phyloP scores from a whole-genome alignment of 352 stramenopile species.

The Globisporangium carolinianum region DNA sequence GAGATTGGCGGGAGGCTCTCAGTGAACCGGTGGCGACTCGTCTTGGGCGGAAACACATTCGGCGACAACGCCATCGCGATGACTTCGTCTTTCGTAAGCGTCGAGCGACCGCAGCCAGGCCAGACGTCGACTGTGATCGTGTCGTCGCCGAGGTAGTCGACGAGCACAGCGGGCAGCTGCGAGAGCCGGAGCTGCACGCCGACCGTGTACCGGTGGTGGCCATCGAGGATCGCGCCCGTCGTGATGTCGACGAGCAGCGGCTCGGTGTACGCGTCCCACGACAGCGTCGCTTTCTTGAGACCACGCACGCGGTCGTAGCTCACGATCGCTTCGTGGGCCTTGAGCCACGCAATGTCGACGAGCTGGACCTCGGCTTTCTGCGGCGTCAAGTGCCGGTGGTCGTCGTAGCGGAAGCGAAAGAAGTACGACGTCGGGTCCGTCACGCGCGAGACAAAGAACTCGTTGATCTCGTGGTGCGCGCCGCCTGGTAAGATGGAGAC shows the following conservation, averaged over 20 bases:
- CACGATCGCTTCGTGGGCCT: slow-evolving; percentile 81
- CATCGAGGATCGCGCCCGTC: slow-evolving; percentile 76
- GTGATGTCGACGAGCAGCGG: slow-evolving; percentile 74
- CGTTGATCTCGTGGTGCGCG: slow-evolving; percentile 38
- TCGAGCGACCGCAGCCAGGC: slow-evolving; percentile 55
- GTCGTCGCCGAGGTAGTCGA: slow-evolving; percentile 72
- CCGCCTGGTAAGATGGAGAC: background rate
- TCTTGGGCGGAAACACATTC: slow-evolving; percentile 81
- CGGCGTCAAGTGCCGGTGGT: slow-evolving; percentile 49
- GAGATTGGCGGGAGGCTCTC: slow-evolving; percentile 79
- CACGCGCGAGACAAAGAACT: slow-evolving; percentile 76
- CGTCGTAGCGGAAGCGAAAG: slow-evolving; percentile 75
- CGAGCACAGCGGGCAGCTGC: slow-evolving; percentile 66
- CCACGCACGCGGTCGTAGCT: slow-evolving; percentile 71
- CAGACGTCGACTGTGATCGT: slow-evolving; percentile 78
- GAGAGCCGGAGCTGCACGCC: slow-evolving; percentile 61
- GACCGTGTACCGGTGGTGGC: slow-evolving; percentile 80
- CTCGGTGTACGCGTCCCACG: slow-evolving; percentile 79
- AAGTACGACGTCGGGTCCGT: slow-evolving; percentile 86
- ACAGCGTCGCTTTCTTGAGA: slow-evolving; percentile 68
- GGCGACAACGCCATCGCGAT: slow-evolving; percentile 78
- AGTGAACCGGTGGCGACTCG: slow-evolving; percentile 74
- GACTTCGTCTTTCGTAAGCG: slow-evolving; percentile 72
- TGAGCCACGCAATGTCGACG: slow-evolving; percentile 77
- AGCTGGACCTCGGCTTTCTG: slow-evolving; percentile 78